Conservation (phyloP, 1,284 basidiomycete species). For the Leccinum griseonigrum region DNA sequence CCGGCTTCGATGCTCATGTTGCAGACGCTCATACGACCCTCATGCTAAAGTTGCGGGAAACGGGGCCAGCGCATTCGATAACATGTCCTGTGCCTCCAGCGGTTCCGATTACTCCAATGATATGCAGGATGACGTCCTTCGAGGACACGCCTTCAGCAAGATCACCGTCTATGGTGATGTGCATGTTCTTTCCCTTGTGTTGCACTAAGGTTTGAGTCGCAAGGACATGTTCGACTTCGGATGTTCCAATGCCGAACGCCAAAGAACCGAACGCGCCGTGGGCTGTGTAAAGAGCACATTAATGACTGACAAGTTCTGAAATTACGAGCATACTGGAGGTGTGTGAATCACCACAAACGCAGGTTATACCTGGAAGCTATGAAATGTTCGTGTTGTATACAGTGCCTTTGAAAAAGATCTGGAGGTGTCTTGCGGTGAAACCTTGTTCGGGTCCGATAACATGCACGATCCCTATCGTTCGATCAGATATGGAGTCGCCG, state of each 20-base stretch:
- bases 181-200: constrained; percentile 95
- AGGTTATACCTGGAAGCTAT: constrained; percentile 90
- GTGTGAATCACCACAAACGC: constrained; percentile 96
- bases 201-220: constrained; percentile 94
- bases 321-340: constrained; percentile 67
- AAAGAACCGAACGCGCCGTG: constrained; percentile 96
- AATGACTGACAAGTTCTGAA: not conserved
- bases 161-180: constrained; percentile 85
- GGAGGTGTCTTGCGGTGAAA: constrained; percentile 65
- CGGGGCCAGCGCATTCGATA: constrained; percentile 91
- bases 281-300: constrained; percentile 43
- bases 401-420: not conserved
- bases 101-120: constrained; percentile 92
- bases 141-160: constrained; percentile 88
- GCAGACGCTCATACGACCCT: constrained; percentile 95
- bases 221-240: constrained; percentile 96
- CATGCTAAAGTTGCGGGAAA: constrained; percentile 91
- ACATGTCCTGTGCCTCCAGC: constrained; percentile 93
- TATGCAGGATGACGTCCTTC: constrained; percentile 94
- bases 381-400: not conserved
- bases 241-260: constrained; percentile 95
- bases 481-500: no score
- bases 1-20: constrained; percentile 99
- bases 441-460: constrained; percentile 97
- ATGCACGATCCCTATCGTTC: constrained; percentile 80